These are phyloP conservation scores for Byssoonygena ceratinophila DNA, from an alignment of 2,329 filamentous ascomycete genomes.

Conservation along the genomic window DNA sequence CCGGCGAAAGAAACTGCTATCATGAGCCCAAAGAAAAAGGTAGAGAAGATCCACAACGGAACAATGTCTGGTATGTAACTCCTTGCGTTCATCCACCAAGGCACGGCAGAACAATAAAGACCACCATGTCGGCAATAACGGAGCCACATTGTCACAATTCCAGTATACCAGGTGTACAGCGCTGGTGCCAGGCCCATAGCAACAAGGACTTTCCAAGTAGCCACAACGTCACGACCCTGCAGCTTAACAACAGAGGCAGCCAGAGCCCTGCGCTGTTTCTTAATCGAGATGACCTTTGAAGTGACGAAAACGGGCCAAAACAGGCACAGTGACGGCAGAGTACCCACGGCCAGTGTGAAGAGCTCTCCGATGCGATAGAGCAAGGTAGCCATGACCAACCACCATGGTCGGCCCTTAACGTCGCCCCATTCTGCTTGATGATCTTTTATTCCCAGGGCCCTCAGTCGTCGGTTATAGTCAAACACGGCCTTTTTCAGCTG, in stretches of 20 bases:
- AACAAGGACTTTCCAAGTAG: constrained; percentile 71
- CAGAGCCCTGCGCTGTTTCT: constrained; percentile 62
- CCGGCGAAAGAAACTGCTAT: constrained; percentile 71
- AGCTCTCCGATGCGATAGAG: constrained; percentile 66
- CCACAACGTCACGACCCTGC: constrained; percentile 65
- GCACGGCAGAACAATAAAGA: constrained; percentile 9
- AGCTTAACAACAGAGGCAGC: constrained; percentile 69
- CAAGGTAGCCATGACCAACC: constrained; percentile 58
- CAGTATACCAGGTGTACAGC: constrained; percentile 64
- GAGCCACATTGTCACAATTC: constrained; percentile 56
- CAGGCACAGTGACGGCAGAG: constrained; percentile 63
- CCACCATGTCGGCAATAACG: constrained; percentile 64
- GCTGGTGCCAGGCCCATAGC: constrained; percentile 61
- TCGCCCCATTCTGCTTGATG: constrained; percentile 65
- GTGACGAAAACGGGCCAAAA: constrained; percentile 69
- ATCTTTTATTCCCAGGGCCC: constrained; percentile 67
- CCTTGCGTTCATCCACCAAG: constrained; percentile 14
- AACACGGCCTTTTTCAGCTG: constrained; percentile 58
- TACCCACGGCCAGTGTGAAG: constrained; percentile 56
- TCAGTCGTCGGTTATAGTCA: constrained; percentile 66
- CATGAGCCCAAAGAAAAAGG: constrained; percentile 62
- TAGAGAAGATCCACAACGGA: constrained; percentile 57
- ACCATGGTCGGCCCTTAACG: constrained; percentile 55
- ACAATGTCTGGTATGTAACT: constrained; percentile 56
- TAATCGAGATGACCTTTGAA: constrained; percentile 60